Evolutionary conservation across 495 filamentous ascomycete species (phyloP), one percentile per base, ranked within the genome.

Genomic region (Penicillium silybi): DNA sequence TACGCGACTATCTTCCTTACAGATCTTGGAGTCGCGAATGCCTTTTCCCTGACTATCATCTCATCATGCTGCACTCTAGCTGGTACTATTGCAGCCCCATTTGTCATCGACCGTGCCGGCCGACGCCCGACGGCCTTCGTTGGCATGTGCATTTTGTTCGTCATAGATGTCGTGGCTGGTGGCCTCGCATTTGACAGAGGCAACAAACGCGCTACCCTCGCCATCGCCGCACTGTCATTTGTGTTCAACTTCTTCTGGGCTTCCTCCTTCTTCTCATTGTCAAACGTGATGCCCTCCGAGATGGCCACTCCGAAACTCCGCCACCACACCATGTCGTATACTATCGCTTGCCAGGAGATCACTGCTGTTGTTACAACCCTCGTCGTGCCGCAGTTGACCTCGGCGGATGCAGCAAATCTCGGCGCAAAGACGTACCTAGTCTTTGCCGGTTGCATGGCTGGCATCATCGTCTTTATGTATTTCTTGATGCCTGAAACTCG

Each of bases 401-500:
- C 70, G 11, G 63, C 63, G 2, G 70, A 73, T 60, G 68, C 70
- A 7, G 70, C 66, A 10, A 61, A 63, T 34, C 59, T 73, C 32
- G 68, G 70, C 1, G 66, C 70, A 3, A 73, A 70, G 50, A 68
- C 68, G 1, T 70, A 70, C 53, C 58, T 71, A 13, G 43, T 73
- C 19, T 73, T 71, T 46, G 68, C 66, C 0, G 70, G 68, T 2
- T 71, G 66, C 25, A 71, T 71, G 70, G 62, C 54, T 20, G 59
- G 40, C 11, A 71, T 78, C 41, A 64, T 77, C 22, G 54, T 78
- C 1, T 82, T 75, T 62, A 70, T 74, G 4, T 81, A 70, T 47
- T 64, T 82, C 25, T 75, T 64, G 27, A 62, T 82, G 48, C 77
- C 78, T 0, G 79, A 82, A 59, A 82, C 79, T 0, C 62, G 67